Conservation (phyloP, 2,329 filamentous ascomycete genomes). For the Calonectria pteridis region DNA sequence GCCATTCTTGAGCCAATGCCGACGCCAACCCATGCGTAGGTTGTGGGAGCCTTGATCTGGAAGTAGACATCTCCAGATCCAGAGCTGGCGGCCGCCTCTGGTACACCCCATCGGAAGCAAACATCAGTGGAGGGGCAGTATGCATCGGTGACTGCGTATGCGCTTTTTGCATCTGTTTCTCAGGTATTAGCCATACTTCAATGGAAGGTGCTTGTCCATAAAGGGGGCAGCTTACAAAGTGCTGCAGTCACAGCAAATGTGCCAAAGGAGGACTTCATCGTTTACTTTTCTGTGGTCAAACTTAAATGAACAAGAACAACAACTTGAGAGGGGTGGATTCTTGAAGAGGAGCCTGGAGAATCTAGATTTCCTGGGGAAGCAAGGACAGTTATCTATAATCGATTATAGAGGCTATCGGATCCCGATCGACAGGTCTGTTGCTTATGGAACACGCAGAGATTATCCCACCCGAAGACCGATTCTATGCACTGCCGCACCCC, state of each 20-base stretch:
- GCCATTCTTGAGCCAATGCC: constrained; percentile 69
- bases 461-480: background rate
- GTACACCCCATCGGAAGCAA: constrained; percentile 69
- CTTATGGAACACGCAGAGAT: too few relatives aligned
- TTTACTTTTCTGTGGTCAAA: background rate
- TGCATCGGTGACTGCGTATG: constrained; percentile 9
- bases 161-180: background rate
- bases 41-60: constrained; percentile 67
- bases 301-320: background rate
- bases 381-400: background rate
- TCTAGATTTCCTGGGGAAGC: background rate
- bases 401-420: background rate
- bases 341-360: background rate
- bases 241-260: background rate
- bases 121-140: constrained; percentile 58
- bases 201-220: background rate
- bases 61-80: constrained; percentile 70
- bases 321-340: background rate
- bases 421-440: background rate
- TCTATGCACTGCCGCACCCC: background rate
- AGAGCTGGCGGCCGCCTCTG: constrained; percentile 59
- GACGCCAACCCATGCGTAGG: constrained; percentile 68
- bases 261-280: background rate
- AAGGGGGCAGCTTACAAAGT: background rate
- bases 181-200: background rate